A percentile compares a stretch with the other conserved stretches of the same genome.
Conservation (phyloP, 805 yeast genomes). For the Blastobotrys chiropterorum region DNA sequence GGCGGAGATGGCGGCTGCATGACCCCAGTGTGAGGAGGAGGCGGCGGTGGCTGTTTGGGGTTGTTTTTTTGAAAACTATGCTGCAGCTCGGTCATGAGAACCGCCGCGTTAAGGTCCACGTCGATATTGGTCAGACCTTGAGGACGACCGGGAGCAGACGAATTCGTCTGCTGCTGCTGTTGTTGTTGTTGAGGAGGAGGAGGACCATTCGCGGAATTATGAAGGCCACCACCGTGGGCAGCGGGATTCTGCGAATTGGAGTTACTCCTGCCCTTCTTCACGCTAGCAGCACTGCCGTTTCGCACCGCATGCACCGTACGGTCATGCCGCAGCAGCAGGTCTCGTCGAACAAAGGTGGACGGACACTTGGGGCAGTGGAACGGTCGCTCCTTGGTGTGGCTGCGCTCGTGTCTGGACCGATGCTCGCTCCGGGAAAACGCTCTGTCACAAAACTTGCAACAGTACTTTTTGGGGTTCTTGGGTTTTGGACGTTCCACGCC, state of each 20-base stretch:
- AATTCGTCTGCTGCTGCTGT: too few relatives aligned
- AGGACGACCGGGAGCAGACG: neutral
- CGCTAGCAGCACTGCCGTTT: constrained; percentile 6
- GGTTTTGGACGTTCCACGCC: neutral
- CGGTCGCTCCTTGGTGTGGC: constrained; percentile 77
- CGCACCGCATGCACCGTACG: constrained; percentile 58
- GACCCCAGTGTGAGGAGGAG: neutral
- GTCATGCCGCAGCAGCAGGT: constrained; percentile 67
- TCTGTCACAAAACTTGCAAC: constrained; percentile 74
- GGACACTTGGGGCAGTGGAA: constrained; percentile 67
- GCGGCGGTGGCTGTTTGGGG: constrained; percentile 1
- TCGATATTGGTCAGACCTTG: constrained; percentile 12
- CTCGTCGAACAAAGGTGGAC: constrained; percentile 71
- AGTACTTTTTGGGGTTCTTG: constrained; percentile 47
- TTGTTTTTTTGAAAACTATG: constrained; percentile 12
- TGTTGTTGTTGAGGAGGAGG: too few relatives aligned
- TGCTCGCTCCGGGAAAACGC: constrained; percentile 78
- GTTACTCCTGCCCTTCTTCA: neutral
- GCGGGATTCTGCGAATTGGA: neutral
- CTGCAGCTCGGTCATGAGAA: constrained; percentile 22
- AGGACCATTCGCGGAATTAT: neutral
- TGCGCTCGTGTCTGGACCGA: constrained; percentile 68
- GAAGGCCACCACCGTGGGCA: neutral
- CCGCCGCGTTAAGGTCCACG: constrained; percentile 20
- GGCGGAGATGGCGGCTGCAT: constrained; percentile 2